Evolutionary conservation across 352 stramenopile species (phyloP).

Genomic region (Phytophthora multivora): DNA sequence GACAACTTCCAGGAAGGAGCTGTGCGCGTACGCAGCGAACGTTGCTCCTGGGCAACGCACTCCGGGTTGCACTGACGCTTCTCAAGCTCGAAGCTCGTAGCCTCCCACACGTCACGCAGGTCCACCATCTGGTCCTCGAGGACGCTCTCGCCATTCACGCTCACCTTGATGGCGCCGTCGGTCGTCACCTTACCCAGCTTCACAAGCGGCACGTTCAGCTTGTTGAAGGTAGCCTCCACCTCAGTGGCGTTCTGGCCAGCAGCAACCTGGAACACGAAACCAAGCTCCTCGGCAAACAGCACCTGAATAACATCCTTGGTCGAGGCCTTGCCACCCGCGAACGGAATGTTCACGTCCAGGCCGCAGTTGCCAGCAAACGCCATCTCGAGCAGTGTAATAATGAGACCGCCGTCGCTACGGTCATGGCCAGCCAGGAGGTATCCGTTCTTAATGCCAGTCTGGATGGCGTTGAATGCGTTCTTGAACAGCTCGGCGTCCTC

Average conservation of each 20-base stretch:
- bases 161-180: conserved; percentile 90
- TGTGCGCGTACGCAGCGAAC: conserved; percentile 85
- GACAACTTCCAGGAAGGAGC: conserved; percentile 91
- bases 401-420: conserved; percentile 97
- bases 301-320: conserved; percentile 69
- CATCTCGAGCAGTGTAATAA: conserved; percentile 98
- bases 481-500: conserved; percentile 94
- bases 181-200: conserved; percentile 92
- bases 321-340: conserved; percentile 38
- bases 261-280: conserved; percentile 96
- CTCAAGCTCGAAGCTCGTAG: conserved; percentile 98
- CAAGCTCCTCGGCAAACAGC: conserved; percentile 98
- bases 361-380: conserved; percentile 98
- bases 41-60: conserved; percentile 95
- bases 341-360: conserved; percentile 92
- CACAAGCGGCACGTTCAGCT: conserved; percentile 79
- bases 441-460: conserved; percentile 91
- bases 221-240: conserved; percentile 89
- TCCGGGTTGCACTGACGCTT: conserved; percentile 96
- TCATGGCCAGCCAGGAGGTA: conserved; percentile 97
- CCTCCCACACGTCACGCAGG: conserved; percentile 98
- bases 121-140: conserved; percentile 78
- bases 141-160: conserved; percentile 82
- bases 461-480: conserved; percentile 94
- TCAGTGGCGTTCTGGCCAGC: conserved; percentile 51